These are phyloP conservation scores for Sporothrix variecibatus DNA, from an alignment of 2,329 filamentous ascomycete genomes.

Conservation along the genomic window DNA sequence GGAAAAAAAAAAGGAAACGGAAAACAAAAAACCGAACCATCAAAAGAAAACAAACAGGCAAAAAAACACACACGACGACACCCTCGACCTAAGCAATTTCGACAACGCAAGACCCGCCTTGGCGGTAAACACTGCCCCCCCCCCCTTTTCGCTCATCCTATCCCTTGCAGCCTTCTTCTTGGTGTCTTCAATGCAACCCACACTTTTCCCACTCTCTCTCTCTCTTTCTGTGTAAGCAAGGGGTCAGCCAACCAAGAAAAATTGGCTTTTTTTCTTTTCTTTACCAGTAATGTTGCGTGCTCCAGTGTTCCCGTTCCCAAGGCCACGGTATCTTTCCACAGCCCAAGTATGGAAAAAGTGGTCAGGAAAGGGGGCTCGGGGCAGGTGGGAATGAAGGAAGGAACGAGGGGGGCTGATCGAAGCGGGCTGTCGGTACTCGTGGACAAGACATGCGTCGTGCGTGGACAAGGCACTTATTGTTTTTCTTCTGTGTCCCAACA, in stretches of 20 bases:
- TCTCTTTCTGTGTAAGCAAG: neutral
- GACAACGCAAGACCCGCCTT: neutral
- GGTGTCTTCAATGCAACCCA: constrained; percentile 7
- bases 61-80: neutral
- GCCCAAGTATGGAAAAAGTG: neutral
- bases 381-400: no score
- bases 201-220: neutral
- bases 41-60: neutral
- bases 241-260: neutral
- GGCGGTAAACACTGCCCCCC: neutral
- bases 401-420: neutral
- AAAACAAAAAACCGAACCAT: neutral
- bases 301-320: constrained; percentile 26
- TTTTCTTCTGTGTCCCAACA: neutral
- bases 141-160: neutral
- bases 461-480: neutral
- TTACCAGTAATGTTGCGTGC: neutral
- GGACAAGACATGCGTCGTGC: neutral
- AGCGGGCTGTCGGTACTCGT: neutral
- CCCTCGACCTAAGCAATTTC: neutral
- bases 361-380: neutral
- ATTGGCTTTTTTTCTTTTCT: neutral
- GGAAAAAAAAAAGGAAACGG: neutral
- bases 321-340: constrained; percentile 26
- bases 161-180: neutral